Base-by-base conservation (phyloP, 805 yeast genomes). In the Kurtzmaniella cleridarum region DNA sequence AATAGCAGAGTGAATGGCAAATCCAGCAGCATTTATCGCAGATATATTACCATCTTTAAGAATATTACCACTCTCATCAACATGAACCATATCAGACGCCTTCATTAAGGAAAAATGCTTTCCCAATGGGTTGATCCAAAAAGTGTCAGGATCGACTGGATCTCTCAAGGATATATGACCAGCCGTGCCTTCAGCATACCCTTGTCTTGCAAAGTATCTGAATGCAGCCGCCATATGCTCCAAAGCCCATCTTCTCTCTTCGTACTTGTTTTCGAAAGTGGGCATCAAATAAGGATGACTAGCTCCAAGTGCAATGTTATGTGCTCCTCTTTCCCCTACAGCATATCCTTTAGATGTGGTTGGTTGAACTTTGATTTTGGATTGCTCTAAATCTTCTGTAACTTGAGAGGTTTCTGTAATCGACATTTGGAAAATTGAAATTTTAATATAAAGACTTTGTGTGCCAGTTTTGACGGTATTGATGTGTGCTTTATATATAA, bases 51-150 rank as follows among this genome's bases (percentile, higher is more conserved):
- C 85, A 26, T 82, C 86, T 8, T 20, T 20, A 41, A 81, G 67
- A 30, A 81, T 67, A 39, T 78, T 73, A 27, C 85, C 87, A 32
- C 76, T 66, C 51, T 75, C 78, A 53, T 80, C 84, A 8, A 70
- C 73, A 31, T 47, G 54, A 18, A 57, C 59, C 51, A 57, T 43
- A 39, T 57, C 60, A 27, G 51, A 44, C 16, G 56, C 60, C 30
- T 48, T 52, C 36, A 57, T 53, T 36, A 56, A 39, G 20, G 52
- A 54, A 40, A 81, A 84, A 57, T 84, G 91, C 45, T 69, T 71
- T n/a, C 83, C 88, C 46, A 84, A 62, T 7, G 93, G 91, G 60
- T 84, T 84, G 54, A 84, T 81, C 91, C 91, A 84, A 57, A 84
- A 84, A 4, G 87, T 81, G 35, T 66, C 58, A 16, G 81, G 82